Percentiles rank a stretch among this genome's conserved stretches.
Evolutionary conservation across 1,139 yeast species (phyloP).

Genomic region (Lodderomyces theae): DNA sequence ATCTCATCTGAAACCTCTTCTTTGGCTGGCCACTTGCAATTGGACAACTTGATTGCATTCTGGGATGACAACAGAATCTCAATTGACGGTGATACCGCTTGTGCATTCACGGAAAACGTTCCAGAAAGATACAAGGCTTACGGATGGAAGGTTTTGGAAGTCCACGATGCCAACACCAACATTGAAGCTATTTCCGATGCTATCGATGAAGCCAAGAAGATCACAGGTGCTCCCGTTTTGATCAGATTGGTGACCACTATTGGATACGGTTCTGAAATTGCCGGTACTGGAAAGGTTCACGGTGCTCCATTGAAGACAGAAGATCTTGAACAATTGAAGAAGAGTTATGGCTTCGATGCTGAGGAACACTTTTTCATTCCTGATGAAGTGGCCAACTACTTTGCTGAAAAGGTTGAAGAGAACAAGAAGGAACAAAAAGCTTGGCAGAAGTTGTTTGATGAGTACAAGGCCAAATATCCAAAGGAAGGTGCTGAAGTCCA

Average conservation of each 20-base stretch:
- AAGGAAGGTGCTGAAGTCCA: constrained; percentile 74
- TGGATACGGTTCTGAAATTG: constrained; percentile 86
- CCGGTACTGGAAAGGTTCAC: constrained; percentile 92
- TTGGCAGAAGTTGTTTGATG: constrained; percentile 67
- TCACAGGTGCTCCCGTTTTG: constrained; percentile 80
- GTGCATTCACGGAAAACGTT: constrained; percentile 96
- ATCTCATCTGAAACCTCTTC: constrained; percentile 93
- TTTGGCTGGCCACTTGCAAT: constrained; percentile 93
- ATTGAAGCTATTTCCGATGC: constrained; percentile 71
- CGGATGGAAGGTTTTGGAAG: constrained; percentile 89
- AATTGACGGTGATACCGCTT: constrained; percentile 89
- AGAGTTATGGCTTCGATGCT: constrained; percentile 86
- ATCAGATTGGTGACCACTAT: constrained; percentile 88
- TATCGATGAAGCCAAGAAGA: constrained; percentile 64
- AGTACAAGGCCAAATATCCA: constrained; percentile 72
- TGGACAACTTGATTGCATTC: constrained; percentile 90
- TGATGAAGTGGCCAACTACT: constrained; percentile 74
- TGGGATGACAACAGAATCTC: constrained; percentile 98
- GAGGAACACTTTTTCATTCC: constrained; percentile 77
- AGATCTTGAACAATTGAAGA: constrained; percentile 86
- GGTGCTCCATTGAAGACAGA: constrained; percentile 97
- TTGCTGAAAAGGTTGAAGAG: constrained; percentile 54
- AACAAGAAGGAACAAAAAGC: constrained; percentile 62
- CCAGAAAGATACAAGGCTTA: constrained; percentile 81
- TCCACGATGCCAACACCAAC: constrained; percentile 81